Evolutionary conservation across 306 rosid genomes (phyloP).

Genomic region (Lathyrus sativus): DNA sequence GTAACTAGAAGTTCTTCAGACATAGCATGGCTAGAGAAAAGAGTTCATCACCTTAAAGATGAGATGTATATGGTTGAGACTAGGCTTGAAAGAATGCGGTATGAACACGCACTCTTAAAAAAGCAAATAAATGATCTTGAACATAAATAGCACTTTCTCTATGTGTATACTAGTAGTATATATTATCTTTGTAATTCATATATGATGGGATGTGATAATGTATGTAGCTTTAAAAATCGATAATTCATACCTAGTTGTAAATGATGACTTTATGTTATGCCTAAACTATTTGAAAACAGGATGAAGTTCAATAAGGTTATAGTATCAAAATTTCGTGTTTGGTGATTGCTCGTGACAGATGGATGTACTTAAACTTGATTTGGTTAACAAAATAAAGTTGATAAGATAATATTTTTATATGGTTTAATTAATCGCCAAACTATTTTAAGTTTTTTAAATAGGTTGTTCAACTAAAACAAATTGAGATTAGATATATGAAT

Average conservation of each 20-base stretch:
- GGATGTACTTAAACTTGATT: background rate
- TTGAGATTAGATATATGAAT: background rate
- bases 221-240: background rate
- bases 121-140: constrained; percentile 66
- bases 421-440: background rate
- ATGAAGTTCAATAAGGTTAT: background rate
- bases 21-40: constrained; percentile 80
- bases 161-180: background rate
- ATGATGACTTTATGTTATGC: constrained; percentile 16
- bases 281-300: background rate
- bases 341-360: background rate
- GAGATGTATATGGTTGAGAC: constrained; percentile 90
- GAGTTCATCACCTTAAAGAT: constrained; percentile 82
- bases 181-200: constrained; percentile 25
- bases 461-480: background rate
- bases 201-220: constrained; percentile 14
- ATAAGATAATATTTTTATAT: background rate
- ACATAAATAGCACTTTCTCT: constrained; percentile 34
- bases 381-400: background rate
- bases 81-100: constrained; percentile 81
- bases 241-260: constrained; percentile 28
- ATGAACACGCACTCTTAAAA: constrained; percentile 71
- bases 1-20: constrained; percentile 56
- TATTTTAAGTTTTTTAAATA: too few relatives aligned
- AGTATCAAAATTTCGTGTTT: background rate